Conservation (phyloP, 2,329 filamentous ascomycete genomes). For the Beauveria pseudobassiana region DNA sequence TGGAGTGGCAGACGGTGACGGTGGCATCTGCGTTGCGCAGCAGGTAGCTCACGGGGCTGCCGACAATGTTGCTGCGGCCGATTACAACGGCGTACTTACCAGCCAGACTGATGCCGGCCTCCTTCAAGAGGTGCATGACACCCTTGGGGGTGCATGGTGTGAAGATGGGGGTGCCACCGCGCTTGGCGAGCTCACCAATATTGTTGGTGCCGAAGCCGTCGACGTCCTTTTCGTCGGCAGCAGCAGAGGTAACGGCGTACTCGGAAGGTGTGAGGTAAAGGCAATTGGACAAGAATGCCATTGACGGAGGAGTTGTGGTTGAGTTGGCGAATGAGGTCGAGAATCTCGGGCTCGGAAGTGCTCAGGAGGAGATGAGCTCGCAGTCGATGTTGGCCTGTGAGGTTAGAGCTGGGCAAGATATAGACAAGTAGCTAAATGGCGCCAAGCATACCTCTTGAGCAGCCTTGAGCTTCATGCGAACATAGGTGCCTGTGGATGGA, state of each 20-base stretch:
- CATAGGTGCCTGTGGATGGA: slow-evolving; percentile 70
- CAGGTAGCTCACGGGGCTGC: slow-evolving; percentile 91
- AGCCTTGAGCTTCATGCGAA: slow-evolving; percentile 99
- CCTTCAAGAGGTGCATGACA: slow-evolving; percentile 85
- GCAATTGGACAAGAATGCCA: slow-evolving; percentile 89
- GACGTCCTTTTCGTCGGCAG: slow-evolving; percentile 91
- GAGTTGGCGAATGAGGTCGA: slow-evolving; percentile 70
- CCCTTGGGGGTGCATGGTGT: slow-evolving; percentile 94
- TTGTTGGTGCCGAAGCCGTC: slow-evolving; percentile 92
- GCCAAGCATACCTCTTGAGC: slow-evolving; percentile 65
- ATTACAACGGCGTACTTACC: slow-evolving; percentile 94
- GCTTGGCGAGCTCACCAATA: slow-evolving; percentile 95
- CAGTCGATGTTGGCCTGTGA: slow-evolving; percentile 78
- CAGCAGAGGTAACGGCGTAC: slow-evolving; percentile 81
- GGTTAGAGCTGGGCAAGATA: neutral
- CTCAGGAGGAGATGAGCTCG: slow-evolving; percentile 76
- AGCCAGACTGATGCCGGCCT: slow-evolving; percentile 71
- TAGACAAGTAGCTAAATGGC: neutral
- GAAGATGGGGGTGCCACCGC: slow-evolving; percentile 82
- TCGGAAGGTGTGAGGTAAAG: slow-evolving; percentile 86
- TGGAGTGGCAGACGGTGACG: slow-evolving; percentile 92
- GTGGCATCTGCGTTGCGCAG: slow-evolving; percentile 94
- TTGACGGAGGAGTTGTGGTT: slow-evolving; percentile 85
- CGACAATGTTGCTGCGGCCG: slow-evolving; percentile 93
- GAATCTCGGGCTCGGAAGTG: slow-evolving; percentile 75